Percentiles rank a stretch among this genome's conserved stretches.
Conservation (phyloP, 257 asterid genomes). For the Schizonepeta tenuifolia region DNA sequence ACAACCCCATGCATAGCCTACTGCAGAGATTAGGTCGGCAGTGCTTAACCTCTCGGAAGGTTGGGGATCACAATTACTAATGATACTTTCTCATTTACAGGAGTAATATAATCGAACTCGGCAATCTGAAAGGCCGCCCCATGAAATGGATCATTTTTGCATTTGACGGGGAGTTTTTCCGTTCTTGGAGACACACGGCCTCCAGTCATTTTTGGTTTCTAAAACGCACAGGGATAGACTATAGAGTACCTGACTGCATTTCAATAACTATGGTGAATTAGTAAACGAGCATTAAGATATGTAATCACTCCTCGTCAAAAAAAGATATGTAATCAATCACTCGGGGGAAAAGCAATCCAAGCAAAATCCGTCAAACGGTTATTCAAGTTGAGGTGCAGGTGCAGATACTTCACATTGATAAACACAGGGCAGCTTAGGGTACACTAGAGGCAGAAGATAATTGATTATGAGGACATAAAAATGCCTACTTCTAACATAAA, state of each 20-base stretch:
- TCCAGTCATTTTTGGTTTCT: conserved; percentile 46
- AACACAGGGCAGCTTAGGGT: neutral
- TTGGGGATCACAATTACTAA: conserved; percentile 37
- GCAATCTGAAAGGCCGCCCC: conserved; percentile 52
- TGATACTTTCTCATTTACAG: conserved; percentile 44
- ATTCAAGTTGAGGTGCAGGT: too few relatives aligned
- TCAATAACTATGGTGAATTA: conserved; percentile 12
- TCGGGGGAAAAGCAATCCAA: too few relatives aligned
- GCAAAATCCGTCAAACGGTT: too few relatives aligned
- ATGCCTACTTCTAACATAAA: too few relatives aligned
- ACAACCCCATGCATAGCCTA: conserved; percentile 58
- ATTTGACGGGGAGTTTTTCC: conserved; percentile 54
- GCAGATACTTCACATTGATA: neutral
- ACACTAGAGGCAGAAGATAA: neutral
- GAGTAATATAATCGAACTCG: conserved; percentile 38
- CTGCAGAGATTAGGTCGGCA: conserved; percentile 68
- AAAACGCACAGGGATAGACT: conserved; percentile 23
- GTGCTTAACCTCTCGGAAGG: conserved; percentile 63
- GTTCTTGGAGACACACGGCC: conserved; percentile 44
- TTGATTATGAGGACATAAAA: neutral
- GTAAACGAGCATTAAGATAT: conserved; percentile 5
- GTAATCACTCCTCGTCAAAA: too few relatives aligned
- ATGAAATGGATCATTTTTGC: conserved; percentile 40
- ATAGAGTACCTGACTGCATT: conserved; percentile 33
- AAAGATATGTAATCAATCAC: too few relatives aligned